Conservation (phyloP, 352 stramenopile genomes). For the Phytophthora cryptogea region DNA sequence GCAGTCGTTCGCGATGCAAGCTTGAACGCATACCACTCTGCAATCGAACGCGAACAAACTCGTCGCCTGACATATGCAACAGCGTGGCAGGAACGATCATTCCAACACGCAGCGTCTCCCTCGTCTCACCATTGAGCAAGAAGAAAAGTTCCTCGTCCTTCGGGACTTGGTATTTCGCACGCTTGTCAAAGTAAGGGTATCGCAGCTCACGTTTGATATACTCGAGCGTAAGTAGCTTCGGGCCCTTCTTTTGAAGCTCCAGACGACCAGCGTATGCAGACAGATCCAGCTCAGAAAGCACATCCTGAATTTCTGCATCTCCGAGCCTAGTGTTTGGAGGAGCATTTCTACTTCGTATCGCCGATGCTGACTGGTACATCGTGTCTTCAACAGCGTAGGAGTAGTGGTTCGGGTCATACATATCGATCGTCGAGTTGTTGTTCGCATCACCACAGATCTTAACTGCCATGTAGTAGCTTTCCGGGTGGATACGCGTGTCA, state of each 20-base stretch:
- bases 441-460: slow-evolving; percentile 92
- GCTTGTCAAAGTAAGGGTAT: slow-evolving; percentile 91
- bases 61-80: slow-evolving; percentile 80
- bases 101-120: slow-evolving; percentile 74
- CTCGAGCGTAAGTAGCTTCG: slow-evolving; percentile 85
- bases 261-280: slow-evolving; percentile 83
- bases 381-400: slow-evolving; percentile 91
- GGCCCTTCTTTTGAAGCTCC: slow-evolving; percentile 90
- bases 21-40: slow-evolving; percentile 86
- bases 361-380: slow-evolving; percentile 89
- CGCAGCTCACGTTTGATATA: slow-evolving; percentile 90
- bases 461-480: slow-evolving; percentile 92
- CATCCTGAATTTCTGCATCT: slow-evolving; percentile 87
- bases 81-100: slow-evolving; percentile 90
- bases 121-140: slow-evolving; percentile 83
- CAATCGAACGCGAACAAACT: slow-evolving; percentile 85
- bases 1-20: slow-evolving; percentile 75
- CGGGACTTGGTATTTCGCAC: slow-evolving; percentile 82
- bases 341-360: slow-evolving; percentile 72
- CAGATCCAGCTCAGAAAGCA: slow-evolving; percentile 86
- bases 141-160: slow-evolving; percentile 89
- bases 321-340: slow-evolving; percentile 58
- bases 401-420: slow-evolving; percentile 92
- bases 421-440: slow-evolving; percentile 92
- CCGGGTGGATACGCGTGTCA: slow-evolving; percentile 87